Evolutionary conservation across 768 basidiomycete species (phyloP), one percentile per base, ranked within the genome.

Genomic region (Pilatotrama ljubarskyi): DNA sequence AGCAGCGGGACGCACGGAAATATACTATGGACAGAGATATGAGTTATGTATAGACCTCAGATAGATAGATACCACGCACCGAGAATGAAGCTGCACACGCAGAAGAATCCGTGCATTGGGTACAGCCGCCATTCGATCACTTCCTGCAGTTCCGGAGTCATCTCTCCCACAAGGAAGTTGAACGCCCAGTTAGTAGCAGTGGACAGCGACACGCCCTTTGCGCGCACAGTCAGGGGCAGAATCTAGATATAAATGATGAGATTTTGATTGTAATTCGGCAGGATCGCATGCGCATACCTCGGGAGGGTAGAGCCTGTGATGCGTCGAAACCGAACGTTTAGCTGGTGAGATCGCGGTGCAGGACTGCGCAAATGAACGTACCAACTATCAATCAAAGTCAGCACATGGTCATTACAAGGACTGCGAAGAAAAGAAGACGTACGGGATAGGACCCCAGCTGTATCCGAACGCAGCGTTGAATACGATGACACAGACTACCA

Each of bases 381-480:
- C 57, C 54, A 54, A 51, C 56, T 57, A 38, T 35, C 11, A 46
- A 47, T 24, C 20, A 2, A 26, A 25, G 40, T 49, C 32, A 49
- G 47, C n/a, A 17, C n/a, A 24, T 38, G 11, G 14, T 8, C 10
- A 20, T 15, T 32, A n/a, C 2, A n/a, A 5, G 26, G 11, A 26
- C 9, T 9, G 4, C 25, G 5, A 20, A 14, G 37, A 2, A n/a
- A 49, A n/a, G 35, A 6, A 5, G n/a, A 58, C 73, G 90, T 91
- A 94, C 38, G 92, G 92, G 55, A 94, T 80, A 32, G 91, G 92
- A 40, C 93, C 93, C 91, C 91, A 94, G 67, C 87, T 92, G 69
- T 88, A 94, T 17, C 95, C 95, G 69, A 96, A 96, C 15, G 90
- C 91, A 32, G 94, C 93, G 63, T 98, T 98, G 82, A 88, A 98